Evolutionary conservation across 768 basidiomycete genomes (phyloP).

Genomic region (Daedaleopsis nitida): DNA sequence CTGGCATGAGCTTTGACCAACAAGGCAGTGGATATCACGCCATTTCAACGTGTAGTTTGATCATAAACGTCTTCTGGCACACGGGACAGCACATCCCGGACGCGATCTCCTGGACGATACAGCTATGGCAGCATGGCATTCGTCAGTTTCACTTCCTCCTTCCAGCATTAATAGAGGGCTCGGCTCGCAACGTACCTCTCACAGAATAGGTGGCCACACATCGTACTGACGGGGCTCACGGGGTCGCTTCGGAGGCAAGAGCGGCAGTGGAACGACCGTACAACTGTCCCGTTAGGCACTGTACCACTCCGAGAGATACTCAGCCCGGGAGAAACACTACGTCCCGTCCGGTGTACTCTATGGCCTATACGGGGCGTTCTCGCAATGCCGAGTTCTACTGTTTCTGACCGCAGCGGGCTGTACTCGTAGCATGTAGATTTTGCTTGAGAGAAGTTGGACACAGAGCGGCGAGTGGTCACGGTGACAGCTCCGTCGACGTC

Average conservation of each 20-base stretch:
- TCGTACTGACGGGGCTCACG: not conserved
- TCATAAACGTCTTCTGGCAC: not conserved
- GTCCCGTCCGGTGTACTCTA: too few species aligned
- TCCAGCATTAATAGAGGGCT: too few species aligned
- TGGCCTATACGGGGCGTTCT: too few species aligned
- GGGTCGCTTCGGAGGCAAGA: not conserved
- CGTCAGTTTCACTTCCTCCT: not conserved
- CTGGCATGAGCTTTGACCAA: too few species aligned
- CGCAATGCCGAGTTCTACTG: too few species aligned
- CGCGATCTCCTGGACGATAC: not conserved
- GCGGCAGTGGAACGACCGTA: not conserved
- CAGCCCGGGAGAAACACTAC: not conserved
- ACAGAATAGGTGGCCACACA: slow-evolving; percentile 4
- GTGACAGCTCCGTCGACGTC: too few species aligned
- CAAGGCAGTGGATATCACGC: too few species aligned
- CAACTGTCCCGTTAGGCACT: not conserved
- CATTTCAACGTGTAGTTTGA: not conserved
- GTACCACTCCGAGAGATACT: not conserved
- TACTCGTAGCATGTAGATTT: too few species aligned
- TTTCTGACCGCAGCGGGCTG: too few species aligned
- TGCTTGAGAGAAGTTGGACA: too few species aligned
- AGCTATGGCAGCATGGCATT: not conserved
- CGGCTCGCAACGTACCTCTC: not conserved
- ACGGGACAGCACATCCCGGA: not conserved
- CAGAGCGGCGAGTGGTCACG: too few species aligned